phyloP scores from a whole-genome alignment of 495 filamentous ascomycete genomes.

The Penicillium ochrochloron region DNA sequence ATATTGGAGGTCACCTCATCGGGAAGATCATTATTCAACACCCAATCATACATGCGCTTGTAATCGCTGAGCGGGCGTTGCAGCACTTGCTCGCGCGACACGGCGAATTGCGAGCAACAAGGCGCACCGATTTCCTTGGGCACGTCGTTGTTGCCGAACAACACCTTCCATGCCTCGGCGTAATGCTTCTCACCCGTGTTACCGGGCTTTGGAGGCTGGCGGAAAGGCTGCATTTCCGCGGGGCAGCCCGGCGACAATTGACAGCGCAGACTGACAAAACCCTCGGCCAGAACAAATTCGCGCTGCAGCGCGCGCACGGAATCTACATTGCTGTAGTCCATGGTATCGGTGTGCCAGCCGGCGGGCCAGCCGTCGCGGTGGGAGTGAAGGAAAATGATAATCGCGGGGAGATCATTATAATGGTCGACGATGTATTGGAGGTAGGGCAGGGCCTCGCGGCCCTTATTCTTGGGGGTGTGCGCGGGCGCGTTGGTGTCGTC shows the following conservation, averaged over 20 bases:
- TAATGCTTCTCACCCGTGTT: slow-evolving; percentile 50
- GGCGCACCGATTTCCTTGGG: slow-evolving; percentile 55
- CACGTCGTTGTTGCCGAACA: slow-evolving; percentile 49
- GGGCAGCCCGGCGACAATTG: slow-evolving; percentile 47
- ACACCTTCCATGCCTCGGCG: slow-evolving; percentile 47
- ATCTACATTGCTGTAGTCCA: slow-evolving; percentile 50
- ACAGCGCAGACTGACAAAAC: slow-evolving; percentile 50
- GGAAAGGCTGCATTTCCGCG: slow-evolving; percentile 47
- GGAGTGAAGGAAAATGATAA: slow-evolving; percentile 50
- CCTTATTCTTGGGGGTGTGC: slow-evolving; percentile 53
- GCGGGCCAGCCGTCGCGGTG: slow-evolving; percentile 45
- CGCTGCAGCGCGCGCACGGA: slow-evolving; percentile 44
- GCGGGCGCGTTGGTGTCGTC: slow-evolving; percentile 42
- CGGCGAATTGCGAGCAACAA: slow-evolving; percentile 75
- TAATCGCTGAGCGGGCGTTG: slow-evolving; percentile 58
- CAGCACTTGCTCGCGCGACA: slow-evolving; percentile 57
- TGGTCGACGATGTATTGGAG: slow-evolving; percentile 54
- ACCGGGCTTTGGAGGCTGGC: slow-evolving; percentile 54
- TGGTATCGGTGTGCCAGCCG: slow-evolving; percentile 54
- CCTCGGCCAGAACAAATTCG: slow-evolving; percentile 41
- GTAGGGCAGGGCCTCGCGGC: slow-evolving; percentile 52
- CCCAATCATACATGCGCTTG: slow-evolving; percentile 61
- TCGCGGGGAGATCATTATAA: slow-evolving; percentile 47
- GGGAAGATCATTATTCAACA: slow-evolving; percentile 53
- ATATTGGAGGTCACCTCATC: slow-evolving; percentile 52